Evolutionary conservation across 805 yeast species (phyloP), one percentile per base, ranked within the genome.

Genomic region (Starmerella geochares): DNA sequence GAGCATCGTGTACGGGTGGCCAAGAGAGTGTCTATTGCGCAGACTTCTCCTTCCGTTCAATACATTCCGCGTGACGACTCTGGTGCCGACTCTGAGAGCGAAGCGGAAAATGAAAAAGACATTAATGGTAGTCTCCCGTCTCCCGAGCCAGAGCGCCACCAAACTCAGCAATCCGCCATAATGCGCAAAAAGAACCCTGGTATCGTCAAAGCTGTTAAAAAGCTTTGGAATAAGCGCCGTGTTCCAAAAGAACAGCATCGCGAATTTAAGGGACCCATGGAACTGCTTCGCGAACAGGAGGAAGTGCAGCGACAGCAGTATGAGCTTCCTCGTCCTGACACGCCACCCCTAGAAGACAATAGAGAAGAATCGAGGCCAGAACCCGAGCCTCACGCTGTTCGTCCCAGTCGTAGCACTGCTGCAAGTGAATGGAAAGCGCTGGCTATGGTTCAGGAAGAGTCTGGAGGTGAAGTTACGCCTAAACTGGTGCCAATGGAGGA

Each of bases 241-340:
- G 19, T 23, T 8, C 27, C 36, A 1, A 44, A 44, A 17, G 46
- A 42, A 16, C 35, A 28, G n/a, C 28, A 20, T 14, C 46, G 37
- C 13, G 46, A 42, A 27, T 42, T 42, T 17, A 42, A 42, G 46
- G 46, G 46, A 3, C 46, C 46, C 19, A 21, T 31, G 28, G 46
- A 42, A 16, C 37, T 42, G 8, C 37, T 21, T 1, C 25, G 46
- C 4, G 46, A 42, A n/a, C 32, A 20, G 13, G 46, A 42, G 28
- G 46, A 23, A 20, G 37, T 10, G 14, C 28, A 42, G 28, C 46
- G 46, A 14, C 35, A 24, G 14, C 46, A 20, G 4, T 42, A 29
- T 14, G 37, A 42, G 8, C 8, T 42, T 13, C 23, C 44, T 7
- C 33, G n/a, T 6, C 44, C 17, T 4, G 14, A 3, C 4, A 27